These are phyloP conservation scores for Thielaviopsis musarum DNA, from an alignment of 2,329 filamentous ascomycete genomes.

Conservation along the genomic window DNA sequence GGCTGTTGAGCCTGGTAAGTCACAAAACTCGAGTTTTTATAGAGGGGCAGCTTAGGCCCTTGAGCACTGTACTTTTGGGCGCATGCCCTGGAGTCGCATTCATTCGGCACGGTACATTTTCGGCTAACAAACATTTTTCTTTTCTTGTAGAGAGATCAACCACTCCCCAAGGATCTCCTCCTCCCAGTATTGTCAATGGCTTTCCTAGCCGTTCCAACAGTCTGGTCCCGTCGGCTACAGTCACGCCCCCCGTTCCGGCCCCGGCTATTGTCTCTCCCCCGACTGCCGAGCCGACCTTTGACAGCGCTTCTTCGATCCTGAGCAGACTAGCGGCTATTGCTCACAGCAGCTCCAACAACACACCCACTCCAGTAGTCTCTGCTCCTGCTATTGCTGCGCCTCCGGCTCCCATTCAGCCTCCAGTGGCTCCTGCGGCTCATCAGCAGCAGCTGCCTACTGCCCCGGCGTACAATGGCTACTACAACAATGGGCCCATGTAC, in stretches of 20 bases:
- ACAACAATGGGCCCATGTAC: background rate
- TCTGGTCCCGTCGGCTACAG: conserved; percentile 17
- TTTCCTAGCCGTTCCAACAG: conserved; percentile 16
- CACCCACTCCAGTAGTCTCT: conserved; percentile 28
- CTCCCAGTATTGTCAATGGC: conserved; percentile 27
- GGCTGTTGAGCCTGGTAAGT: conserved; percentile 47
- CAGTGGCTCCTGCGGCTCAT: conserved; percentile 17
- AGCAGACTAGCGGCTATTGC: conserved; percentile 54
- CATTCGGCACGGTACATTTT: background rate
- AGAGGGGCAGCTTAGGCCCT: background rate
- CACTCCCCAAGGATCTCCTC: conserved; percentile 50
- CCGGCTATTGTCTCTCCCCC: conserved; percentile 16
- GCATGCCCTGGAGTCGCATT: background rate
- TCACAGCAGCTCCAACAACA: conserved; percentile 44
- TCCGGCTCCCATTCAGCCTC: conserved; percentile 19
- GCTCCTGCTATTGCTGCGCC: conserved; percentile 19
- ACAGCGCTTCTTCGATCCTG: conserved; percentile 38
- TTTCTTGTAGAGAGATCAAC: conserved; percentile 42
- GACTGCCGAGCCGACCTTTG: conserved; percentile 22
- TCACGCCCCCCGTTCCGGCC: conserved; percentile 19
- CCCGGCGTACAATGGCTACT: conserved; percentile 5
- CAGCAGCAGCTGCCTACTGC: background rate
- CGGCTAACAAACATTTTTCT: conserved; percentile 1
- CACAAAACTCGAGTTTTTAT: background rate
- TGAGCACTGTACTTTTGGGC: background rate